Percentiles rank a stretch among this genome's conserved stretches.
phyloP scores from a whole-genome alignment of 2,329 filamentous ascomycete species.

The Sarocladium kiliense region DNA sequence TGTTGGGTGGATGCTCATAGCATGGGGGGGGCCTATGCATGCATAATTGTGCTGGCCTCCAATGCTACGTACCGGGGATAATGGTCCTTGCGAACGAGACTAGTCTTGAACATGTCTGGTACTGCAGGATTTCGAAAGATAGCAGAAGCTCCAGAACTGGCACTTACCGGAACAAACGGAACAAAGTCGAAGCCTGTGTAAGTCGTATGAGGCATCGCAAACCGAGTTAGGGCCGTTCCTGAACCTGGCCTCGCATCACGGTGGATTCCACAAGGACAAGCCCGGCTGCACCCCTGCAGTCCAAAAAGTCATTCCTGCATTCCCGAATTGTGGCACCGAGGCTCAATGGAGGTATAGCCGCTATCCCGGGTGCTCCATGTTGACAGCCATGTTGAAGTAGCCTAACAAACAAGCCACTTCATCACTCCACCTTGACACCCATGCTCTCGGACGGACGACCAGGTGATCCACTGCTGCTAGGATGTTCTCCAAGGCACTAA shows the following conservation, averaged over 20 bases:
- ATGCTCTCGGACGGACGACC: not conserved
- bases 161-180: too few species aligned
- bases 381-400: not conserved
- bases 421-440: not conserved
- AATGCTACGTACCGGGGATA: too few species aligned
- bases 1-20: not conserved
- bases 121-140: too few species aligned
- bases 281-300: not conserved
- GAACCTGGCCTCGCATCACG: not conserved
- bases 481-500: not conserved
- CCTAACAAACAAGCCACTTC: too few species aligned
- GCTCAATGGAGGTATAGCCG: not conserved
- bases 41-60: too few species aligned
- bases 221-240: not conserved
- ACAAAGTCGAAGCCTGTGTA: too few species aligned
- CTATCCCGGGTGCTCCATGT: not conserved
- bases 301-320: not conserved
- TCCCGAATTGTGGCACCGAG: not conserved
- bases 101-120: too few species aligned
- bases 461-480: not conserved
- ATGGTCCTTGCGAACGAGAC: too few species aligned
- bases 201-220: too few species aligned
- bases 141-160: too few species aligned
- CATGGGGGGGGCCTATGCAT: not conserved
- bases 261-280: not conserved